Evolutionary conservation across 441 rosid species (phyloP), one percentile per base, ranked within the genome.

Genomic region (Omphalea diandra): DNA sequence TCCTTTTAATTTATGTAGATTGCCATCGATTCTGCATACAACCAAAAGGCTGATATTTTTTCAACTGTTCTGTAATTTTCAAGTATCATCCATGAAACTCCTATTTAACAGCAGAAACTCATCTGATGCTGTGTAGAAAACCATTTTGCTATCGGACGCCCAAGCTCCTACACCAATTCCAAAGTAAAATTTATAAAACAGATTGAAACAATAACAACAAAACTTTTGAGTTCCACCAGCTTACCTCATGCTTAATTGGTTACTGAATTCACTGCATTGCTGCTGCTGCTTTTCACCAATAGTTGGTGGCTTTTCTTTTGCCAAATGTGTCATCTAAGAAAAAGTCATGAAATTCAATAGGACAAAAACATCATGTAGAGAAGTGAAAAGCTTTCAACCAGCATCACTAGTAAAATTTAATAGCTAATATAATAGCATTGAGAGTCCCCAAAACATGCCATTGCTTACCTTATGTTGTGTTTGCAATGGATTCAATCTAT

Each of bases 381-480:
- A 53, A 53, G 12, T 27, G 18, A 29, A 55, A 58, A 32, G 2
- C 43, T 32, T 58, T 58, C 15, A 40, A 65, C 35, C 35, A 63
- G 54, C 14, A 17, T 20, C 27, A 11, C n/a, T 15, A 20, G 24
- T 1, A 5, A 5, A 69, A 57, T 14, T 0, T 5, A 26, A 1
- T n/a, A n/a, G 49, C 22, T 2, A 10, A n/a, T 9, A 38, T 3
- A 58, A 52, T 41, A 40, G 33, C 8, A 40, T 11, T 50, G 0
- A 26, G 33, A 10, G 24, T 60, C 26, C 5, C 35, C 11, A 10
- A 50, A 66, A 41, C 55, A 36, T 50, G 59, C 52, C n/a, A 67
- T n/a, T 35, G 74, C 76, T 79, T 80, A 89, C 93, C 92, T 87
- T 87, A 76, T 84, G 75, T 71, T 83, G 87, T 83, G 80, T 83